These are phyloP conservation scores for Alternaria brassicicola DNA, from an alignment of 2,329 filamentous ascomycete species.

Conservation along the genomic window DNA sequence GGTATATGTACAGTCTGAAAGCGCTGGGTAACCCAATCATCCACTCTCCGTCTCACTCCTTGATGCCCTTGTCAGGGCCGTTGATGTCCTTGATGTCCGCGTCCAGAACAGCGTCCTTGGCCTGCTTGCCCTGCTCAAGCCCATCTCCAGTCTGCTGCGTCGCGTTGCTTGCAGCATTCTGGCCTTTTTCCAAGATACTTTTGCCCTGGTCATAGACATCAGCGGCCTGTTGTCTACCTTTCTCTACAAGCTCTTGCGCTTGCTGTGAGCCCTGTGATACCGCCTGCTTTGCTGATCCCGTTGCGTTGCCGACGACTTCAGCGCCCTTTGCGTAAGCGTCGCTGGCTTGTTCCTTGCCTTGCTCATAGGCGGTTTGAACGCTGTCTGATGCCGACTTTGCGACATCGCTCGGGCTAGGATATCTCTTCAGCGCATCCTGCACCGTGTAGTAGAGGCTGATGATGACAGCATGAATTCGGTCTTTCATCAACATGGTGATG, in stretches of 20 bases:
- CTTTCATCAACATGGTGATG: slow-evolving; percentile 85
- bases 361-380: slow-evolving; percentile 39
- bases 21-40: neutral
- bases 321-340: slow-evolving; percentile 32
- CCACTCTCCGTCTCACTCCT: slow-evolving; percentile 16
- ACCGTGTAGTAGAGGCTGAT: slow-evolving; percentile 73
- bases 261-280: slow-evolving; percentile 34
- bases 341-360: slow-evolving; percentile 39
- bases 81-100: slow-evolving; percentile 26
- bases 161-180: slow-evolving; percentile 19
- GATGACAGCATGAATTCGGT: slow-evolving; percentile 73
- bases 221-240: slow-evolving; percentile 32
- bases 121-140: slow-evolving; percentile 33
- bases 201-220: slow-evolving; percentile 23
- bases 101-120: slow-evolving; percentile 24
- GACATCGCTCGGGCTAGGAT: slow-evolving; percentile 50
- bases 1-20: slow-evolving; percentile 29
- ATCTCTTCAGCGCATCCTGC: slow-evolving; percentile 55
- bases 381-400: slow-evolving; percentile 38
- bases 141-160: slow-evolving; percentile 21
- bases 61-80: slow-evolving; percentile 20
- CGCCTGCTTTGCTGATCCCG: slow-evolving; percentile 34
- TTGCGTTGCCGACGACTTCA: slow-evolving; percentile 33
- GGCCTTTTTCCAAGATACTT: slow-evolving; percentile 32
- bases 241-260: slow-evolving; percentile 35